phyloP scores from a whole-genome alignment of 2,329 filamentous ascomycete genomes.

The Aspergillus tamarii region DNA sequence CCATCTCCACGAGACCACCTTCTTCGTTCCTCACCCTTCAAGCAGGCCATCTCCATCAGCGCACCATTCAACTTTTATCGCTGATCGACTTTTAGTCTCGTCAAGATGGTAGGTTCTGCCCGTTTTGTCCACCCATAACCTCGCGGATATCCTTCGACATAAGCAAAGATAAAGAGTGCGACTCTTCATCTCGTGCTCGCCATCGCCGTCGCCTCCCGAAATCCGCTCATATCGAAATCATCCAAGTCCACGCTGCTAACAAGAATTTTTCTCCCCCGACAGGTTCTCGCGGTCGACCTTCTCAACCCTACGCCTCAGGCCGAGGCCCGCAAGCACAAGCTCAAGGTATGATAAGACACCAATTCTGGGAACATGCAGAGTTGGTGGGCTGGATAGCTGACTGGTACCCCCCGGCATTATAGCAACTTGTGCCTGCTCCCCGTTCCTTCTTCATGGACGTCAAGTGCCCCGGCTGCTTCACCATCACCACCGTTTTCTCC shows the following conservation, averaged over 20 bases:
- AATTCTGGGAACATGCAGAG: background rate
- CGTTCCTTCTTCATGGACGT: conserved; percentile 99
- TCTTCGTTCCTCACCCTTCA: conserved; percentile 35
- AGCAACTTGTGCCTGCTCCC: conserved; percentile 93
- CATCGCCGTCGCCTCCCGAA: conserved; percentile 20
- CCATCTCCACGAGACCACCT: conserved; percentile 38
- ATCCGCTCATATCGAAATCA: background rate
- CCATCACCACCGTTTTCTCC: conserved; percentile 99
- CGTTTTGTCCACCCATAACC: conserved; percentile 12
- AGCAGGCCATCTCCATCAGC: conserved; percentile 48
- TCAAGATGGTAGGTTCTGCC: conserved; percentile 47
- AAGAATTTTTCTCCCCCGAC: conserved; percentile 24
- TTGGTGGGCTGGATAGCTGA: conserved; percentile 11
- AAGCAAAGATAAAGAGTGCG: background rate
- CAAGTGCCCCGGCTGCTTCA: conserved; percentile 99
- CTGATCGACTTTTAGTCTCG: conserved; percentile 45
- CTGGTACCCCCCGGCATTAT: conserved; percentile 9
- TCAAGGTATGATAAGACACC: conserved; percentile 74
- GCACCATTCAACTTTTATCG: conserved; percentile 41
- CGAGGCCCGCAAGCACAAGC: conserved; percentile 99
- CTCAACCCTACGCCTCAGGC: conserved; percentile 97
- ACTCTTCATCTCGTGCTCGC: conserved; percentile 13
- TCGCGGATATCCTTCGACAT: conserved; percentile 5
- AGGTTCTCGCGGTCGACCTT: conserved; percentile 99
- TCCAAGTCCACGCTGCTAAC: conserved; percentile 22